Conservation (phyloP, 2,329 filamentous ascomycete species). For the Endothia cerciana region DNA sequence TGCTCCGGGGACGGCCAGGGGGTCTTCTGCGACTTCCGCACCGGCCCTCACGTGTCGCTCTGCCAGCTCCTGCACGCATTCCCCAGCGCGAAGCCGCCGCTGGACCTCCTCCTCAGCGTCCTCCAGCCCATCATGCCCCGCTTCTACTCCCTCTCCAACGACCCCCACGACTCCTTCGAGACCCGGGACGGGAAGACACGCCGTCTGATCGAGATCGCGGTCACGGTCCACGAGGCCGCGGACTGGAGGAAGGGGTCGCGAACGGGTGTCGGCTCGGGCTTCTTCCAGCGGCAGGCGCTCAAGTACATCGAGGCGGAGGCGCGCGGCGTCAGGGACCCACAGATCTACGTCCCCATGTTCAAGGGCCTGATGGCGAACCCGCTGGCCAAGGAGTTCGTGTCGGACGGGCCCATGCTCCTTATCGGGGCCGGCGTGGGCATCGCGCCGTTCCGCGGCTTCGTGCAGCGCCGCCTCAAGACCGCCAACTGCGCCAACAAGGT, state of each 20-base stretch:
- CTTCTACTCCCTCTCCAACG: constrained; percentile 97
- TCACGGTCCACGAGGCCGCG: constrained; percentile 85
- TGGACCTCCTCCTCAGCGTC: constrained; percentile 78
- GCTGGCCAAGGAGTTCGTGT: constrained; percentile 85
- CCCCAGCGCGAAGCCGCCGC: constrained; percentile 84
- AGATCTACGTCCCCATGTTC: constrained; percentile 92
- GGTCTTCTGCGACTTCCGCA: constrained; percentile 91
- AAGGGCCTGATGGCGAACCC: constrained; percentile 98
- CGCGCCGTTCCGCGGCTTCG: constrained; percentile 96
- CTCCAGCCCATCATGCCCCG: constrained; percentile 92
- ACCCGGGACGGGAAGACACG: constrained; percentile 71
- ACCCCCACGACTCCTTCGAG: constrained; percentile 78
- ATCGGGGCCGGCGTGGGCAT: constrained; percentile 97
- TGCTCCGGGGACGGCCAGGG: constrained; percentile 89
- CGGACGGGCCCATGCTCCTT: constrained; percentile 95
- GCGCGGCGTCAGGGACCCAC: constrained; percentile 57
- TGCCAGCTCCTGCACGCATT: constrained; percentile 89
- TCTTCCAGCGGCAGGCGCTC: constrained; percentile 83
- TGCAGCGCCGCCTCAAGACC: constrained; percentile 89
- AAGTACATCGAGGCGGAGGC: constrained; percentile 71
- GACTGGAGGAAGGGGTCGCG: constrained; percentile 76
- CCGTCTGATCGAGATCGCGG: constrained; percentile 92
- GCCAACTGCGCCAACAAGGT: constrained; percentile 98
- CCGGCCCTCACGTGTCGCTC: constrained; percentile 82
- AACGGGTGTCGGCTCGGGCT: constrained; percentile 89